Evolutionary conservation across 441 rosid genomes (phyloP).

Genomic region (Erysimum cheiri): DNA sequence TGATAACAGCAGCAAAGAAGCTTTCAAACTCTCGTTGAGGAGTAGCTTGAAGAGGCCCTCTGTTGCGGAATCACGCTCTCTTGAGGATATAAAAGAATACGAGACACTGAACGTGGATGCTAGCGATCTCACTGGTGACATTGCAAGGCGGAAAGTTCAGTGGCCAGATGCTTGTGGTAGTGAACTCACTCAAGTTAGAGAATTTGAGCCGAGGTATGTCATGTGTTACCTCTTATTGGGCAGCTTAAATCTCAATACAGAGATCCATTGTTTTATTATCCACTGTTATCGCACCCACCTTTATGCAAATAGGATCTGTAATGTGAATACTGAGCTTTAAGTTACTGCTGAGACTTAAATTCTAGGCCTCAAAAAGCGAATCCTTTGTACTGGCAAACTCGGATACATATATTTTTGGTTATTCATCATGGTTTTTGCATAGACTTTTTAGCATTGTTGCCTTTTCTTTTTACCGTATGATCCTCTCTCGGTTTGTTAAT

Average conservation of each 20-base stretch:
- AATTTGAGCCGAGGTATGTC: slow-evolving; percentile 92
- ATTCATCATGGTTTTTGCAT: neutral
- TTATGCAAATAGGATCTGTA: neutral
- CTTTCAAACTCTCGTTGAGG: slow-evolving; percentile 55
- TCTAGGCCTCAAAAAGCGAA: neutral
- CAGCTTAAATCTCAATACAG: neutral
- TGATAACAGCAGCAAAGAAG: slow-evolving; percentile 50
- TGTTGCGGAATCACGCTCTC: slow-evolving; percentile 48
- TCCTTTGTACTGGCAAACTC: neutral
- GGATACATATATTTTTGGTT: neutral
- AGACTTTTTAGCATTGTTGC: neutral
- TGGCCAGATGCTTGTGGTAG: slow-evolving; percentile 92
- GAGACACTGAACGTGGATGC: slow-evolving; percentile 51
- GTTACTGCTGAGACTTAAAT: neutral
- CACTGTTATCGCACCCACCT: no score
- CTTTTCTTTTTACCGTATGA: neutral
- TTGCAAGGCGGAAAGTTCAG: slow-evolving; percentile 79
- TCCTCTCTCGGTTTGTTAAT: slow-evolving; percentile 25
- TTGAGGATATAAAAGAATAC: slow-evolving; percentile 49
- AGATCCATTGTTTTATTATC: neutral
- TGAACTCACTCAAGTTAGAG: slow-evolving; percentile 84
- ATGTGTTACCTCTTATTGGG: slow-evolving; percentile 8
- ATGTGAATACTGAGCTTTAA: neutral
- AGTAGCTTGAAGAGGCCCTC: slow-evolving; percentile 82
- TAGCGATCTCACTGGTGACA: slow-evolving; percentile 49